Conservation (phyloP, 2,329 filamentous ascomycete species). For the Colletotrichum sp. region DNA sequence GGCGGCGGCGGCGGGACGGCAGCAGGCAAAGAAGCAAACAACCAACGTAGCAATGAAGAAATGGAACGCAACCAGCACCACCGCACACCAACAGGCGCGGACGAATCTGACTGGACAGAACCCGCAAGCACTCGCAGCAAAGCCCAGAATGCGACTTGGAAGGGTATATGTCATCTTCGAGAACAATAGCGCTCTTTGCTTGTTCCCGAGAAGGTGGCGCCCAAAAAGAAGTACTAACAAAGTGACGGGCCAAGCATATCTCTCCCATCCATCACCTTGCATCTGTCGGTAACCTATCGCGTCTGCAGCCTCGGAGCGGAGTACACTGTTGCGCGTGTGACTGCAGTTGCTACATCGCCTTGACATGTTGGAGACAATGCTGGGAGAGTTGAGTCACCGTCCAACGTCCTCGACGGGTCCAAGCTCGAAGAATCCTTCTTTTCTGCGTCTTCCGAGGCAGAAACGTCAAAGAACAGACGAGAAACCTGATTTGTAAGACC, state of each 20-base stretch:
- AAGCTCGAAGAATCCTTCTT: not conserved
- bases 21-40: not conserved
- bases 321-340: not conserved
- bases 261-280: not conserved
- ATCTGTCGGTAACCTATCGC: conserved; percentile 15
- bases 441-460: not conserved
- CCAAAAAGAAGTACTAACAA: not conserved
- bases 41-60: not conserved
- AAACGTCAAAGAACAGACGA: not conserved
- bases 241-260: not conserved
- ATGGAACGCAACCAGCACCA: not conserved
- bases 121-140: not conserved
- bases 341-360: not conserved
- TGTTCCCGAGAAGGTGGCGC: not conserved
- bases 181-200: not conserved
- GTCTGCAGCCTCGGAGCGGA: not conserved
- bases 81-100: not conserved
- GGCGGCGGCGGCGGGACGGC: not conserved
- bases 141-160: not conserved
- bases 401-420: not conserved
- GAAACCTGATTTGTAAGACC: not conserved
- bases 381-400: not conserved
- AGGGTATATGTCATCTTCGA: not conserved
- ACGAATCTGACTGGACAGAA: not conserved
- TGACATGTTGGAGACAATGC: not conserved